phyloP scores from a whole-genome alignment of 192 early-diverging fungal species.

The Podila epigama region DNA sequence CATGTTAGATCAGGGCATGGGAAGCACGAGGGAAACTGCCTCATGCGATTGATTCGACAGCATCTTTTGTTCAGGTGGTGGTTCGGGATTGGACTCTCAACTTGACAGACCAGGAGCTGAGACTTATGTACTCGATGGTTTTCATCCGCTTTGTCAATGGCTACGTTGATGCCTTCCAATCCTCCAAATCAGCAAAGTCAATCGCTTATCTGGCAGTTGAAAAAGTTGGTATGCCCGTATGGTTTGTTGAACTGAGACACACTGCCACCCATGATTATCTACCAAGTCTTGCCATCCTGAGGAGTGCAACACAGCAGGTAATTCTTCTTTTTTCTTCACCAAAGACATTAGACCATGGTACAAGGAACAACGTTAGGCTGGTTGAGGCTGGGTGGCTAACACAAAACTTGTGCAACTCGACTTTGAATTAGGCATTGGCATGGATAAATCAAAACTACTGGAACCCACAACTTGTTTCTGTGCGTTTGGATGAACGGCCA shows the following conservation, averaged over 20 bases:
- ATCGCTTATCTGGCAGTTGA: constrained; percentile 45
- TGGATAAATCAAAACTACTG: constrained; percentile 49
- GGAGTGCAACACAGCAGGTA: constrained; percentile 38
- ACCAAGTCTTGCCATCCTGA: constrained; percentile 30
- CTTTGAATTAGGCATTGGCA: constrained; percentile 26
- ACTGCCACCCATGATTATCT: constrained; percentile 44
- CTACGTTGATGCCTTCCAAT: constrained; percentile 46
- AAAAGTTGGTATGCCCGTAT: constrained; percentile 42
- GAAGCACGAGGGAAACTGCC: constrained; percentile 71
- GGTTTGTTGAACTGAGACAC: constrained; percentile 42
- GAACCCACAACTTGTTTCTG: constrained; percentile 34
- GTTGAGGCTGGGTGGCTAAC: too few species aligned
- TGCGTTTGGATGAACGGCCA: constrained; percentile 19
- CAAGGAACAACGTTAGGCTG: too few species aligned
- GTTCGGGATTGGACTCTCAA: constrained; percentile 56
- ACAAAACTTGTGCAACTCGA: background rate
- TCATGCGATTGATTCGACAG: constrained; percentile 70
- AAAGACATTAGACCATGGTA: too few species aligned
- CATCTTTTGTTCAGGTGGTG: constrained; percentile 64
- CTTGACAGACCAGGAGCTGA: constrained; percentile 54
- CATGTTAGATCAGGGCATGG: constrained; percentile 73
- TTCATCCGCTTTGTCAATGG: constrained; percentile 52
- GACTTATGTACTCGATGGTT: constrained; percentile 53
- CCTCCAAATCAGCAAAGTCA: constrained; percentile 34
- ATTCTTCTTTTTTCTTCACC: background rate